Evolutionary conservation across 768 basidiomycete genomes (phyloP).

Genomic region (Mycena belliarum): DNA sequence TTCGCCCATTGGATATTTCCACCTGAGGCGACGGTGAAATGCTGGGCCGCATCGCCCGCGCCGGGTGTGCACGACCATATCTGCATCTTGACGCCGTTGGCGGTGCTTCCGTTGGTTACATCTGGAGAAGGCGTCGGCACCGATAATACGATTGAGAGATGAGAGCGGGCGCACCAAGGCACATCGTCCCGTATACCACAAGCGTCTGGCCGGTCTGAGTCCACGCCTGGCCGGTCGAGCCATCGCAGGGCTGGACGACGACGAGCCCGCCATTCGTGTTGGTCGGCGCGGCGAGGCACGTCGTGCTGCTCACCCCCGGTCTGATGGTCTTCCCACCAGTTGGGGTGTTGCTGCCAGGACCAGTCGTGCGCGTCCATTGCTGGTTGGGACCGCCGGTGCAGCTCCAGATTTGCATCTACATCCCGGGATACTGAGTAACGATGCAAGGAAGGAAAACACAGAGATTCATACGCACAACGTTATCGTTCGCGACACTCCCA

Average conservation of each 20-base stretch:
- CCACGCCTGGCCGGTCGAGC: conserved; percentile 6
- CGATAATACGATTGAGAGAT: neutral
- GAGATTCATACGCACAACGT: neutral
- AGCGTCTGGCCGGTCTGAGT: conserved; percentile 1
- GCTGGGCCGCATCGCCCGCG: conserved; percentile 17
- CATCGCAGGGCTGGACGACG: conserved; percentile 5
- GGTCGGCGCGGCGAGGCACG: neutral
- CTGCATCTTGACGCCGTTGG: conserved; percentile 26
- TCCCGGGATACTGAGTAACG: neutral
- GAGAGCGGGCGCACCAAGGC: conserved; percentile 17
- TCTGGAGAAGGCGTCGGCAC: neutral
- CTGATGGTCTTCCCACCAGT: neutral
- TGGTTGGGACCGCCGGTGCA: conserved; percentile 1
- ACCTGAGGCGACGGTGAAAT: conserved; percentile 6
- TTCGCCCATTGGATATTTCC: conserved; percentile 18
- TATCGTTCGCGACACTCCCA: conserved; percentile 23
- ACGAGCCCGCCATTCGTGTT: neutral
- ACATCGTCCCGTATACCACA: conserved; percentile 14
- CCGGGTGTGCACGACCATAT: conserved; percentile 24
- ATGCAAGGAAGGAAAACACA: neutral
- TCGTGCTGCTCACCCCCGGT: neutral
- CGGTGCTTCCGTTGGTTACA: conserved; percentile 22
- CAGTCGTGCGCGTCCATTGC: conserved; percentile 7
- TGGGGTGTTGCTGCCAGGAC: neutral
- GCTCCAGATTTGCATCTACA: conserved; percentile 2